Evolutionary conservation across 192 early-diverging fungal genomes (phyloP), one percentile per base, ranked within the genome.

Genomic region (Coemansia nantahalensis): DNA sequence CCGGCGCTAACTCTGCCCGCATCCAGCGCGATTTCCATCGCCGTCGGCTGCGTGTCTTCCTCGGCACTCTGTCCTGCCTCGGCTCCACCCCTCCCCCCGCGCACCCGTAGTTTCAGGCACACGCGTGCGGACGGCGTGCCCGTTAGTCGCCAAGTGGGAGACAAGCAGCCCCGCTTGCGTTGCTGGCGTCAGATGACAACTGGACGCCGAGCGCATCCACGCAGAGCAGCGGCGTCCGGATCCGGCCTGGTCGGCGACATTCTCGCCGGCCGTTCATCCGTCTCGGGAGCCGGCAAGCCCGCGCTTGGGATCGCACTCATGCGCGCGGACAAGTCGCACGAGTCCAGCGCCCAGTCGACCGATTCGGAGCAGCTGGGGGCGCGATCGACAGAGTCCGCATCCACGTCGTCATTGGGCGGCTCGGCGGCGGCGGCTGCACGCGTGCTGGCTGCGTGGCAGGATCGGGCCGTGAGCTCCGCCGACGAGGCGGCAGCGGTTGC

Each of bases 401-500:
- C 49, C 4, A 41, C 59, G 35, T 75, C 71, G 12, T 68, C 73
- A 19, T 53, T 77, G 22, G 67, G 67, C 45, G 73, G 69, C 30
- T 65, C 73, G 42, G 73, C 73, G 4, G 44, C 66, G 2, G 73
- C 73, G 0, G 73, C 73, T 3, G 73, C 73, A 5, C 73, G 73
- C n/a, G 73, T 77, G 21, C 54, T 77, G 2, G 73, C 73, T 8
- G 62, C 65, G 4, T 65, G 67, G 73, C 73, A 77, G 67, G 73
- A 77, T 41, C 65, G 67, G 15, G 39, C 51, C 4, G 58, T 56
- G 16, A 48, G n/a, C 18, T 37, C 56, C 11, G 23, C 58, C 8
- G 39, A 45, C 9, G 40, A 45, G 23, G 30, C 30, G 4, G 56
- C 21, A 13, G 38, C 39, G 12, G 43, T 36, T 7, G 67, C 41